A percentile compares a stretch with the other conserved stretches of the same genome.
These are phyloP conservation scores for Myxozyma neotropica DNA, from an alignment of 805 yeast genomes.

Conservation along the genomic window DNA sequence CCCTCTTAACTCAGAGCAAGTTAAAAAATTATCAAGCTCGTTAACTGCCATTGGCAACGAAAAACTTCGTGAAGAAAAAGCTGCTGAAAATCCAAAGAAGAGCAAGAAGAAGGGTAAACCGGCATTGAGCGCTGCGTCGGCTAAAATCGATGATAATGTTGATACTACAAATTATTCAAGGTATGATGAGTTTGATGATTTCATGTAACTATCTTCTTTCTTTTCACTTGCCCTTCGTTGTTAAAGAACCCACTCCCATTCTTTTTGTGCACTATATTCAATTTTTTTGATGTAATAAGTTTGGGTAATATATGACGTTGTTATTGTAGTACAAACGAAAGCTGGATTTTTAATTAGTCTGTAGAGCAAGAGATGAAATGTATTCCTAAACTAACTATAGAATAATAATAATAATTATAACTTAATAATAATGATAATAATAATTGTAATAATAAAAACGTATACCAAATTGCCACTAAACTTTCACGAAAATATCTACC, in stretches of 20 bases:
- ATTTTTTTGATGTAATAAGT: too few species aligned
- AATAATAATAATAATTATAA: neutral
- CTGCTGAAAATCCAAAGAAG: constrained; percentile 48
- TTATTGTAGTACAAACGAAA: too few species aligned
- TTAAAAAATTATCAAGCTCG: constrained; percentile 83
- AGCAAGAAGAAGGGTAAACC: constrained; percentile 92
- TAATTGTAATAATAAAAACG: neutral
- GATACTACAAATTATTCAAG: constrained; percentile 55
- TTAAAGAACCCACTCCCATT: too few species aligned
- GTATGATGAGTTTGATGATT: constrained; percentile 48
- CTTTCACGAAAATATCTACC: neutral
- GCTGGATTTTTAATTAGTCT: too few species aligned
- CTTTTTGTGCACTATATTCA: too few species aligned
- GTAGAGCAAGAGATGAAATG: too few species aligned
- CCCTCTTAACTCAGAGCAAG: constrained; percentile 79
- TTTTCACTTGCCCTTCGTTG: too few species aligned
- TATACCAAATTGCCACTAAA: neutral
- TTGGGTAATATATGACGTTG: too few species aligned
- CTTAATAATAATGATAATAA: neutral
- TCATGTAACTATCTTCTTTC: constrained; percentile 45
- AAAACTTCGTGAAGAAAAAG: constrained; percentile 75
- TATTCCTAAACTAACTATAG: neutral
- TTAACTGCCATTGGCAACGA: constrained; percentile 78
- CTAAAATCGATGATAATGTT: constrained; percentile 60
- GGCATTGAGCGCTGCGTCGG: constrained; percentile 69